A percentile compares a stretch with the other conserved stretches of the same genome.
These are phyloP conservation scores for Solanum acaule DNA, from an alignment of 257 asterid genomes.

Conservation along the genomic window DNA sequence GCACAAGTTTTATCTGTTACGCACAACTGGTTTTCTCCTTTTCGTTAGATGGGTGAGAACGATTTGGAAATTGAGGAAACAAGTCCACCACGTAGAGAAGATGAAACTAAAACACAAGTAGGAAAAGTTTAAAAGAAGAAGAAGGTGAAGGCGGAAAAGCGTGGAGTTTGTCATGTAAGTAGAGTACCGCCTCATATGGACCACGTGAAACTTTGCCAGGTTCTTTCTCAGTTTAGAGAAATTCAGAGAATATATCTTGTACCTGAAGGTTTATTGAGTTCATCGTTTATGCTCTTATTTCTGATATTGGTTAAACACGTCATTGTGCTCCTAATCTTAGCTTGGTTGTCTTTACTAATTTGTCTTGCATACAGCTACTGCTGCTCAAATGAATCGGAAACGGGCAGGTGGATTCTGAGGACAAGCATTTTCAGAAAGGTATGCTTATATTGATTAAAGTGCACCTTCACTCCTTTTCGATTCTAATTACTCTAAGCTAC, in stretches of 20 bases:
- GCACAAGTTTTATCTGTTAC: too few species aligned
- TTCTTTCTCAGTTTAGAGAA: conserved; percentile 65
- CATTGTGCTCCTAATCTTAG: background rate
- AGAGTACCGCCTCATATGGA: conserved; percentile 73
- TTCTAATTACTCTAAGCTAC: too few species aligned
- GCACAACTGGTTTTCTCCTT: too few species aligned
- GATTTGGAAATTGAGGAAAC: too few species aligned
- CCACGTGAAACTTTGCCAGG: conserved; percentile 63
- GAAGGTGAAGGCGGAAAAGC: background rate
- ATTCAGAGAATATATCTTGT: conserved; percentile 65
- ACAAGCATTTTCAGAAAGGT: conserved; percentile 83
- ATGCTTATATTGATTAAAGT: conserved; percentile 16
- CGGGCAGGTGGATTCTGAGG: conserved; percentile 73
- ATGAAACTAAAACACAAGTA: background rate
- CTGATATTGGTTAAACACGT: background rate
- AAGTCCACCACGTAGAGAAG: too few species aligned
- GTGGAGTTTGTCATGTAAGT: conserved; percentile 79
- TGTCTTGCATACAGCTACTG: too few species aligned
- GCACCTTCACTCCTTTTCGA: too few species aligned
- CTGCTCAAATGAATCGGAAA: conserved; percentile 47
- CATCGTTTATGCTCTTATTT: background rate
- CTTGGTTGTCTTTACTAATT: background rate
- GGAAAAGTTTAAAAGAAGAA: conserved; percentile 31
- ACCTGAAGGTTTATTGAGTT: conserved; percentile 48
- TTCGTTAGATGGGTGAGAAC: too few species aligned